A percentile compares a stretch with the other conserved stretches of the same genome.
Conservation (phyloP, 2,329 filamentous ascomycete genomes). For the Stachybotrys elegans region DNA sequence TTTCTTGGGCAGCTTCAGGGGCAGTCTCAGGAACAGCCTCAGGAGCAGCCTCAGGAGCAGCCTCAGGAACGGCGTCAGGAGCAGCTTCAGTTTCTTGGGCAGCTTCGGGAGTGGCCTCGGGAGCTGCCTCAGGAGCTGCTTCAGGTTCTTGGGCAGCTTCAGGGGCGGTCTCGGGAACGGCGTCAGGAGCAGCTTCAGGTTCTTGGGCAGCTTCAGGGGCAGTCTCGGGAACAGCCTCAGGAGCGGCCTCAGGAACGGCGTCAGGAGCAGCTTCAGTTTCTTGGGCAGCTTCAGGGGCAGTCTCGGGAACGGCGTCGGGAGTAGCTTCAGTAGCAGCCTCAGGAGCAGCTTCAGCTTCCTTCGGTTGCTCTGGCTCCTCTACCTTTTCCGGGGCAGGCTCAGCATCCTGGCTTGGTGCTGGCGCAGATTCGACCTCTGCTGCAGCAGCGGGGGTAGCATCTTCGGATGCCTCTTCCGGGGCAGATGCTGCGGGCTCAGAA, state of each 20-base stretch:
- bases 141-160: background rate
- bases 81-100: background rate
- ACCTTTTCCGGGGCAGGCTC: background rate
- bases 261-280: no score
- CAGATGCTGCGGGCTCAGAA: background rate
- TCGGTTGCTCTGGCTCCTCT: background rate
- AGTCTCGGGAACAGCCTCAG: no score
- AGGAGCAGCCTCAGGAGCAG: background rate
- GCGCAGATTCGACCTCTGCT: background rate
- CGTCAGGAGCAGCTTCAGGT: background rate
- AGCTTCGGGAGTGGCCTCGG: background rate
- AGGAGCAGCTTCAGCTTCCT: background rate
- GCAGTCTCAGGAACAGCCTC: background rate
- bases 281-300: no score
- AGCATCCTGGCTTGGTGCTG: background rate
- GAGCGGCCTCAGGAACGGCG: no score
- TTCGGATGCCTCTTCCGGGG: background rate
- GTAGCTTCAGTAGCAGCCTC: background rate
- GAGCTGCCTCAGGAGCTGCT: background rate
- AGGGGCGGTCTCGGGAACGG: background rate
- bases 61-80: slow-evolving; percentile 1
- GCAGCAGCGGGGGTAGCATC: background rate
- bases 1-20: background rate
- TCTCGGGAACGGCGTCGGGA: background rate
- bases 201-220: background rate